Conservation (phyloP, 352 stramenopile species). For the Phytophthora pini region DNA sequence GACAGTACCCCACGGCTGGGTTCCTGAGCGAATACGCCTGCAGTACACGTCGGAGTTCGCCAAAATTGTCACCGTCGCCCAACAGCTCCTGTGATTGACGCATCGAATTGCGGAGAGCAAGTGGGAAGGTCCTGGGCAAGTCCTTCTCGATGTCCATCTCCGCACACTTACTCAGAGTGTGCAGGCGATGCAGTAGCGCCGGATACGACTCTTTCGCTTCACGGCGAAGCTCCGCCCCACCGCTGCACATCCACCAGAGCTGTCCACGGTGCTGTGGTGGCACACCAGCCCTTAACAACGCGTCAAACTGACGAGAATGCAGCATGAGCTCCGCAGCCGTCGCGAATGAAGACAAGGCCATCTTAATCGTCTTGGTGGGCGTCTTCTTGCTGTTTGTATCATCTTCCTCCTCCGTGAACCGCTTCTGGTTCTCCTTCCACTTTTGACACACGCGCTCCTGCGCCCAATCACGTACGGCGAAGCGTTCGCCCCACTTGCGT, state of each 20-base stretch:
- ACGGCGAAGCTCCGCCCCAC: constrained; percentile 57
- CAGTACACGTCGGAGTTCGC: constrained; percentile 79
- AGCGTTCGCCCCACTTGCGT: constrained; percentile 68
- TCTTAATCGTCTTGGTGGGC: constrained; percentile 51
- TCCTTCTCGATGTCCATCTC: constrained; percentile 92
- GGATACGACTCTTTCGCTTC: constrained; percentile 59
- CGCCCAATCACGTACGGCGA: constrained; percentile 59
- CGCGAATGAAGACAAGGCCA: constrained; percentile 55
- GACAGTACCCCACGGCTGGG: constrained; percentile 87
- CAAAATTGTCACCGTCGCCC: constrained; percentile 46
- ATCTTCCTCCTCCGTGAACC: constrained; percentile 33
- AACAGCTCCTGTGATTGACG: constrained; percentile 31
- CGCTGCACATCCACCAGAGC: constrained; percentile 87
- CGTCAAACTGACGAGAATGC: constrained; percentile 70
- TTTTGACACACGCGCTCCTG: constrained; percentile 67
- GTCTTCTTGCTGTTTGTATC: constrained; percentile 25
- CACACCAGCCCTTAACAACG: constrained; percentile 66
- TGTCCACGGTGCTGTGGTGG: constrained; percentile 68
- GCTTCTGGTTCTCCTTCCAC: constrained; percentile 75
- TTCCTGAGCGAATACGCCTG: constrained; percentile 89
- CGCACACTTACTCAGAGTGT: constrained; percentile 68
- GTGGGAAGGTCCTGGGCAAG: constrained; percentile 81
- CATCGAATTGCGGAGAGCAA: constrained; percentile 36
- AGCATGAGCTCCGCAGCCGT: constrained; percentile 58
- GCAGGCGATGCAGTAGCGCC: constrained; percentile 55